These are phyloP conservation scores for Rhododendron mucronatum DNA, from an alignment of 148 eudicot genomes.

Conservation along the genomic window DNA sequence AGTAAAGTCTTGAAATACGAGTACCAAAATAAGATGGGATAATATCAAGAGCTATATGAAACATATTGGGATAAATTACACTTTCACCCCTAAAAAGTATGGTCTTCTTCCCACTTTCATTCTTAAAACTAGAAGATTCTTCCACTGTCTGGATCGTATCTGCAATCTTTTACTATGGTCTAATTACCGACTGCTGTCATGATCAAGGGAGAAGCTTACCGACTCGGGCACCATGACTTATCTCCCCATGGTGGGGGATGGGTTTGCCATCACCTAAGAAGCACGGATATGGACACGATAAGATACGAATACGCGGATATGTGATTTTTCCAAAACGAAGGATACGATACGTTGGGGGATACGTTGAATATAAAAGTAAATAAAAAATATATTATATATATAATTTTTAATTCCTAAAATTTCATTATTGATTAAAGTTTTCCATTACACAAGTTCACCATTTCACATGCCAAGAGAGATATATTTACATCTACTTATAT, in stretches of 20 bases:
- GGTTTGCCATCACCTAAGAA: too few relatives aligned
- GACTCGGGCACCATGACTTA: background rate
- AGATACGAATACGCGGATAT: too few relatives aligned
- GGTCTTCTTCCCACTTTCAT: background rate
- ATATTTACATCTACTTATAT: too few relatives aligned
- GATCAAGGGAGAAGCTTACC: background rate
- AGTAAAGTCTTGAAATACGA: background rate
- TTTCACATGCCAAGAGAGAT: too few relatives aligned
- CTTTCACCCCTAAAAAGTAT: background rate
- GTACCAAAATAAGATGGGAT: background rate
- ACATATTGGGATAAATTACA: background rate
- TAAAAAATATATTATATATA: too few relatives aligned
- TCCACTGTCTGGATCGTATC: background rate
- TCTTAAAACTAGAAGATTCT: background rate
- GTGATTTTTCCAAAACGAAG: too few relatives aligned
- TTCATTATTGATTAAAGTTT: too few relatives aligned
- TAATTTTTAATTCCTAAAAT: too few relatives aligned
- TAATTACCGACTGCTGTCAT: background rate
- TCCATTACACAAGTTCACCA: too few relatives aligned
- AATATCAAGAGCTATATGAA: background rate
- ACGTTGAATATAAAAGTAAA: too few relatives aligned
- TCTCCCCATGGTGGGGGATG: background rate
- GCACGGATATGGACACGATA: too few relatives aligned
- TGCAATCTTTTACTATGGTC: background rate
- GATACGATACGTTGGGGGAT: too few relatives aligned